Conservation (phyloP, 305 asterid genomes). For the Nicotiana rustica region DNA sequence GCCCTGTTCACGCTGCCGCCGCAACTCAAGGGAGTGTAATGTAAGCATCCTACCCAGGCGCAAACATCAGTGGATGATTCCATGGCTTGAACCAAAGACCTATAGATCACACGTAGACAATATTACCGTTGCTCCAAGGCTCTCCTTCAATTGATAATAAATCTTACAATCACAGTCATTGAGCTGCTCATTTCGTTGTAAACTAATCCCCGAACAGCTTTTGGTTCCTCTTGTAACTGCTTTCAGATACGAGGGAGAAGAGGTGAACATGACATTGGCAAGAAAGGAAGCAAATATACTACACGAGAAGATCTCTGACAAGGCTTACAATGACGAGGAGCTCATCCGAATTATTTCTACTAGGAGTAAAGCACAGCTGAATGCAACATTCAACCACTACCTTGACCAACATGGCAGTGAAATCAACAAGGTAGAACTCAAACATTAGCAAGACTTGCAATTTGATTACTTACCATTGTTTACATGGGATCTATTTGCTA, state of each 20-base stretch:
- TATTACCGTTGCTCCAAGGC: too few species aligned
- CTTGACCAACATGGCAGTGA: conserved; percentile 72
- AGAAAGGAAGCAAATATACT: conserved; percentile 82
- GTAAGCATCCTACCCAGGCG: too few species aligned
- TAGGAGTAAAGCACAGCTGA: conserved; percentile 90
- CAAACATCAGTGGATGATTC: too few species aligned
- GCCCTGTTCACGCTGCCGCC: too few species aligned
- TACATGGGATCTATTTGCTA: not conserved
- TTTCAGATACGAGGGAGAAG: conserved; percentile 87
- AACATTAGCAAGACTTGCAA: not conserved
- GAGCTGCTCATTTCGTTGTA: not conserved
- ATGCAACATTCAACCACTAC: conserved; percentile 83
- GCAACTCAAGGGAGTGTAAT: too few species aligned
- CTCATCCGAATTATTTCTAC: conserved; percentile 73
- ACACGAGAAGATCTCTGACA: conserved; percentile 70
- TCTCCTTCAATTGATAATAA: not conserved
- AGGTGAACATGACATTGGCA: conserved; percentile 72
- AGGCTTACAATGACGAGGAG: conserved; percentile 77
- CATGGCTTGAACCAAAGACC: too few species aligned
- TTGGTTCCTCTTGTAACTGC: conserved; percentile 91
- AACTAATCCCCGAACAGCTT: conserved; percentile 57
- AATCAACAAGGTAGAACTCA: conserved; percentile 64
- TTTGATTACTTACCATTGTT: not conserved
- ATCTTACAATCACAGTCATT: not conserved
- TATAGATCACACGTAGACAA: too few species aligned